phyloP scores from a whole-genome alignment of 163 green algal genomes.

The Chlamydomonas reinhardtii region DNA sequence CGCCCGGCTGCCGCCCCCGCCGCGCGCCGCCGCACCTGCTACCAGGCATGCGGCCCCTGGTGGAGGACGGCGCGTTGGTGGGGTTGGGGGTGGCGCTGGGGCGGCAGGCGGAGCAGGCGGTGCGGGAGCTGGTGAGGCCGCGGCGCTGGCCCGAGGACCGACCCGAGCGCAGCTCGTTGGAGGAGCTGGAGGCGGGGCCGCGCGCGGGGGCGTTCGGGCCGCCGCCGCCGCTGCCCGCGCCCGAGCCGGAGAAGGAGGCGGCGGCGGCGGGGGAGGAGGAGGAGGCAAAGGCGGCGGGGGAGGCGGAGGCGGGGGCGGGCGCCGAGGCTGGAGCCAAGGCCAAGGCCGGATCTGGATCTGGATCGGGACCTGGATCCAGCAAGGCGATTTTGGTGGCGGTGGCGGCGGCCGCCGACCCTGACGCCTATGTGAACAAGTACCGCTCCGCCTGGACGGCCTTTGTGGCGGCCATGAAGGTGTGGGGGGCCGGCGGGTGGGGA shows the following conservation, averaged over 20 bases:
- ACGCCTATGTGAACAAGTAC: conserved; percentile 12
- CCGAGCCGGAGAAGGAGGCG: too few relatives aligned
- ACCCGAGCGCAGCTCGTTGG: conserved; percentile 10
- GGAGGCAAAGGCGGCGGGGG: too few relatives aligned
- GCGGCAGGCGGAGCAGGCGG: not conserved
- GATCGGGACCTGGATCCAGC: not conserved
- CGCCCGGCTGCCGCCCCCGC: not conserved
- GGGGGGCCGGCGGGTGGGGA: not conserved
- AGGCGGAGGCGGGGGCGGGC: too few relatives aligned
- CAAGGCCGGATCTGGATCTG: too few relatives aligned
- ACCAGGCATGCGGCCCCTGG: not conserved
- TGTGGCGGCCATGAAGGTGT: conserved; percentile 40
- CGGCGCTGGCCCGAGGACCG: conserved; percentile 26
- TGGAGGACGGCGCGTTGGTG: not conserved
- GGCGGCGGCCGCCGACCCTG: too few relatives aligned
- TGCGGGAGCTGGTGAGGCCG: not conserved
- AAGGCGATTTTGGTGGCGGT: not conserved
- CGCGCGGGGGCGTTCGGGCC: not conserved
- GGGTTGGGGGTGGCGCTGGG: not conserved
- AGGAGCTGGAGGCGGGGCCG: conserved; percentile 6
- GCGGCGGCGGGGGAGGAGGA: too few relatives aligned
- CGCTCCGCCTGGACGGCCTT: conserved; percentile 18
- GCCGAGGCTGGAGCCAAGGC: too few relatives aligned
- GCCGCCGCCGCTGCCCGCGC: too few relatives aligned
- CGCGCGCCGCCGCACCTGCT: not conserved